phyloP scores from a whole-genome alignment of 495 filamentous ascomycete genomes.

The Penicillium pancosmium region DNA sequence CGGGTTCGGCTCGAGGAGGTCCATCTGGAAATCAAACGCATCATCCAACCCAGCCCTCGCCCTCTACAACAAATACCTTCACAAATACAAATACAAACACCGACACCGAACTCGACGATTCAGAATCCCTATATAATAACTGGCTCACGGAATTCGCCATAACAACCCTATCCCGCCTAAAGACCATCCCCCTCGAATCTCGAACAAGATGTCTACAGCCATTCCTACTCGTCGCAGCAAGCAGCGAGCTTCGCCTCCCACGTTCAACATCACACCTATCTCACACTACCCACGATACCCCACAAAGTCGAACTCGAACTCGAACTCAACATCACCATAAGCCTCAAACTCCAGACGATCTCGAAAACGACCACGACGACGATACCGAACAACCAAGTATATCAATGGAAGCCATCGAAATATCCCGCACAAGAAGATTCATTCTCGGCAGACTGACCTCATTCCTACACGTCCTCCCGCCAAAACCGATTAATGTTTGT shows the following conservation, averaged over 20 bases:
- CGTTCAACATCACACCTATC: background rate
- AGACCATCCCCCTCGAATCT: conserved; percentile 54
- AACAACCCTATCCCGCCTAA: conserved; percentile 53
- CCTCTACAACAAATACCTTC: conserved; percentile 4
- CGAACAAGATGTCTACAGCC: conserved; percentile 59
- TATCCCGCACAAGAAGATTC: conserved; percentile 47
- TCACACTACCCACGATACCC: no score
- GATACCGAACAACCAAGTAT: conserved; percentile 31
- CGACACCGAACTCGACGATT: background rate
- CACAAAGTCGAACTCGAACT: background rate
- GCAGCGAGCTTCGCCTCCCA: conserved; percentile 53
- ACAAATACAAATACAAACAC: background rate
- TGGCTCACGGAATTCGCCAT: conserved; percentile 58
- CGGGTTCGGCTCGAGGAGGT: no score
- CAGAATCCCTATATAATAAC: conserved; percentile 34
- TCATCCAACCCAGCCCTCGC: conserved; percentile 9
- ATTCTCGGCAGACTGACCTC: conserved; percentile 50
- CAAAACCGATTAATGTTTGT: conserved; percentile 55
- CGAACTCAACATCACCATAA: conserved; percentile 1
- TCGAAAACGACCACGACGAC: background rate
- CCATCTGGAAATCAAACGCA: conserved; percentile 2
- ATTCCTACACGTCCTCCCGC: conserved; percentile 51
- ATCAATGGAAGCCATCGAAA: conserved; percentile 51
- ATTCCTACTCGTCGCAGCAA: conserved; percentile 53
- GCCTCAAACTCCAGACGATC: background rate